phyloP scores from a whole-genome alignment of 805 yeast genomes.

The Candida insectalens region DNA sequence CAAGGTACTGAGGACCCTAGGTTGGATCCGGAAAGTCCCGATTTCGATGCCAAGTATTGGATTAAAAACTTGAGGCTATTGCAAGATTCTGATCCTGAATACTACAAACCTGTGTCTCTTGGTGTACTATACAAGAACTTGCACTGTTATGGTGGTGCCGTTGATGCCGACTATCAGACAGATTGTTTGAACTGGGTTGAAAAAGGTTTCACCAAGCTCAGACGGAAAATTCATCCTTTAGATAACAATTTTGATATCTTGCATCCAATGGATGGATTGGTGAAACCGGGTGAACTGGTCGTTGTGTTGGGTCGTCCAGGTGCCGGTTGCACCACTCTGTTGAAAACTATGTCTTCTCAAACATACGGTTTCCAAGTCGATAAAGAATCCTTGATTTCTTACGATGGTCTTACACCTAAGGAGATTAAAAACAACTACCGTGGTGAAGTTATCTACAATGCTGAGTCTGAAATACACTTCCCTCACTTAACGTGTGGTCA shows the following conservation, averaged over 20 bases:
- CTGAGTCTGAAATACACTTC: conserved; percentile 58
- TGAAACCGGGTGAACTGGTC: conserved; percentile 52
- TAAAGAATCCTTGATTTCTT: conserved; percentile 34
- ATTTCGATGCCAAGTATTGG: conserved; percentile 50
- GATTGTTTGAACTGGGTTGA: conserved; percentile 35
- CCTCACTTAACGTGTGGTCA: conserved; percentile 58
- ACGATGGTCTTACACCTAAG: conserved; percentile 40
- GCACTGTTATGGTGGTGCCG: conserved; percentile 48
- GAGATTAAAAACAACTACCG: conserved; percentile 42
- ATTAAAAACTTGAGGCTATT: conserved; percentile 46
- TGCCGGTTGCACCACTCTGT: conserved; percentile 60
- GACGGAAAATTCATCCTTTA: conserved; percentile 3
- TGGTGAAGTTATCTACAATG: conserved; percentile 62
- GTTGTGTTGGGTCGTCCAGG: conserved; percentile 76
- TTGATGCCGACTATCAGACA: conserved; percentile 51
- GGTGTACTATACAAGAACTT: conserved; percentile 49
- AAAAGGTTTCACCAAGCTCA: conserved; percentile 15
- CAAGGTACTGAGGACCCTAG: conserved; percentile 5
- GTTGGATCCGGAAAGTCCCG: conserved; percentile 44
- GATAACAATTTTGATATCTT: conserved; percentile 34
- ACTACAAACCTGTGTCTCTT: conserved; percentile 46
- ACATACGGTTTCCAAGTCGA: conserved; percentile 50
- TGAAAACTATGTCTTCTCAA: conserved; percentile 47
- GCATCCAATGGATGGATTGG: conserved; percentile 53
- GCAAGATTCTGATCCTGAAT: conserved; percentile 43